These are phyloP conservation scores for Hypocreales sp. DNA, from an alignment of 2,329 filamentous ascomycete species.

Conservation along the genomic window DNA sequence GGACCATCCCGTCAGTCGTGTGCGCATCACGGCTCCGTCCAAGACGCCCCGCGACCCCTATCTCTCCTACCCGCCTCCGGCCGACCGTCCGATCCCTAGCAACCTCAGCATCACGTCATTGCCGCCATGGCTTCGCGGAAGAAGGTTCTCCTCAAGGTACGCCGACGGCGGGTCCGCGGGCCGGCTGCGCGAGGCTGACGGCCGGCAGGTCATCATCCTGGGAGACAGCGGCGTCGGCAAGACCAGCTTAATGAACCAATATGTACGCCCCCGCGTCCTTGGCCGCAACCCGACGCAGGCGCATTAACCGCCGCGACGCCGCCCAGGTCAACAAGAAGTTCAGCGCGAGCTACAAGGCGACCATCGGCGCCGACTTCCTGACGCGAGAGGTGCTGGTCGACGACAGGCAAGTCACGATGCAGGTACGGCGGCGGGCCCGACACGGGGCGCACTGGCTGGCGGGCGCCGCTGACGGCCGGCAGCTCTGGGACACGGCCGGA, in stretches of 20 bases:
- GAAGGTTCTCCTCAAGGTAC: constrained; percentile 83
- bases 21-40: no score
- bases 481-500: constrained; percentile 97
- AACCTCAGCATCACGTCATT: constrained; percentile 1
- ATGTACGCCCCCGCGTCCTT: constrained; percentile 48
- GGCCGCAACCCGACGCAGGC: neutral
- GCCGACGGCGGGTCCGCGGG: no score
- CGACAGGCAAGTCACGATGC: constrained; percentile 95
- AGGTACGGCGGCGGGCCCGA: constrained; percentile 37
- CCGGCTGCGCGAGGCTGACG: neutral
- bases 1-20: no score
- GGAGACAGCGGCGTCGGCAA: constrained; percentile 98
- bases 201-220: constrained; percentile 83
- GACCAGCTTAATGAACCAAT: constrained; percentile 99
- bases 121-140: constrained; percentile 59
- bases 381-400: constrained; percentile 97
- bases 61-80: no score
- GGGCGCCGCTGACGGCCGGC: neutral
- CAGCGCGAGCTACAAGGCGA: constrained; percentile 98
- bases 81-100: no score
- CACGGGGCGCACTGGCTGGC: no score
- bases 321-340: constrained; percentile 99
- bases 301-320: constrained; percentile 2
- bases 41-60: no score
- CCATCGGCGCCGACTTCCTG: constrained; percentile 95